These are phyloP conservation scores for Colletotrichum sp. DNA, from an alignment of 2,329 filamentous ascomycete species.

Conservation along the genomic window DNA sequence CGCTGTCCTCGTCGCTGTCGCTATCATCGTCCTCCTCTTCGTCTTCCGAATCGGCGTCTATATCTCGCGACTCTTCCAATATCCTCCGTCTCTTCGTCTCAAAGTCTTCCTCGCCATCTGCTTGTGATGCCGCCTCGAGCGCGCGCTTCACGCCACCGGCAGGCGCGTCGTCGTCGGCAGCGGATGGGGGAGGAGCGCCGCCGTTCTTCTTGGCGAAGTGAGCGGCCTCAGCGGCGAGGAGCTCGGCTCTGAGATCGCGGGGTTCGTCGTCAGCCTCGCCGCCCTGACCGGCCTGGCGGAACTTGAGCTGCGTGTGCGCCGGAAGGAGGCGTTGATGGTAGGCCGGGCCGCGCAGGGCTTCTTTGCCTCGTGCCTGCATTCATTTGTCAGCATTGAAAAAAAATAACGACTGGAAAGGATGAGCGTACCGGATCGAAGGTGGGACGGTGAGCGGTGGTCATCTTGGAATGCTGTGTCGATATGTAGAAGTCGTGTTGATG, in stretches of 20 bases:
- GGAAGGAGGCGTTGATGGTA: constrained; percentile 97
- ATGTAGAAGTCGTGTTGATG: not conserved
- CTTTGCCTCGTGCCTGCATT: constrained; percentile 84
- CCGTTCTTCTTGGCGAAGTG: constrained; percentile 88
- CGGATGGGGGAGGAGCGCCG: constrained; percentile 46
- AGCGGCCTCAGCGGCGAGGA: constrained; percentile 85
- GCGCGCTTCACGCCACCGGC: constrained; percentile 65
- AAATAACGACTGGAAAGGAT: not conserved
- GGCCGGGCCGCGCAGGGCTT: constrained; percentile 88
- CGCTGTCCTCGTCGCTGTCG: constrained; percentile 69
- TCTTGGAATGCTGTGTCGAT: constrained; percentile 31
- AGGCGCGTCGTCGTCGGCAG: constrained; percentile 47
- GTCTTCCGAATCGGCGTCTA: constrained; percentile 79
- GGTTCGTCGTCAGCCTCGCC: constrained; percentile 72
- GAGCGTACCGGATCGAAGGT: constrained; percentile 90
- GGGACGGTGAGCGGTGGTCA: constrained; percentile 79
- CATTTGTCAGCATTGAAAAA: not conserved
- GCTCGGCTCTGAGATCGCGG: constrained; percentile 87
- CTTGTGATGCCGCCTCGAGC: constrained; percentile 55
- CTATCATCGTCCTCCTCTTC: constrained; percentile 58
- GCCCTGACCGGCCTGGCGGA: constrained; percentile 85
- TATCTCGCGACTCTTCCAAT: constrained; percentile 84
- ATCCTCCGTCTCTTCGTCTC: constrained; percentile 87
- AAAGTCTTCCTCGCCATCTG: constrained; percentile 65
- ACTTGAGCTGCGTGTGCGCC: constrained; percentile 92